A percentile compares a stretch with the other conserved stretches of the same genome.
Evolutionary conservation across 495 filamentous ascomycete genomes (phyloP).

Genomic region (Cudoniella acicularis): DNA sequence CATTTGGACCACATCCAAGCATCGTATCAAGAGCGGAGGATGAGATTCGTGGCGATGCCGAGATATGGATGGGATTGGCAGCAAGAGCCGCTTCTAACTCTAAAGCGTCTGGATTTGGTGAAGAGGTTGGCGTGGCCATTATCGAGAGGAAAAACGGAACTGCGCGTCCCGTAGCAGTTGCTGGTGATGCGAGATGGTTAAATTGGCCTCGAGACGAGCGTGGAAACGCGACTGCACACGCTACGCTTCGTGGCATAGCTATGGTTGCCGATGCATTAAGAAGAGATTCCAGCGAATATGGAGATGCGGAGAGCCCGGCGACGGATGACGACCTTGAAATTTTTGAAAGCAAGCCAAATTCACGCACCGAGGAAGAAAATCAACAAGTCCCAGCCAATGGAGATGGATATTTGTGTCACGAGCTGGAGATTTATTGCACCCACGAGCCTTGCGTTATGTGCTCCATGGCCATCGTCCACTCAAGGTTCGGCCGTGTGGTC

Average conservation of each 20-base stretch:
- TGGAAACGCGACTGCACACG: constrained; percentile 78
- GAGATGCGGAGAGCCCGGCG: background rate
- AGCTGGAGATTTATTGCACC: constrained; percentile 84
- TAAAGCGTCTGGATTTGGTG: constrained; percentile 54
- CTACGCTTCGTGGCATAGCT: constrained; percentile 80
- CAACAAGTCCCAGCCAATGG: constrained; percentile 16
- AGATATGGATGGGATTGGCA: constrained; percentile 67
- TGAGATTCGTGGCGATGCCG: constrained; percentile 52
- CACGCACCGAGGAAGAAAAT: background rate
- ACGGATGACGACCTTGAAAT: background rate
- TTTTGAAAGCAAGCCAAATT: background rate
- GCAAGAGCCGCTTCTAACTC: constrained; percentile 56
- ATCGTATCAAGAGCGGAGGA: constrained; percentile 51
- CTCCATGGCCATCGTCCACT: constrained; percentile 91
- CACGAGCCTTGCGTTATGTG: constrained; percentile 97
- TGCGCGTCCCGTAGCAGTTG: constrained; percentile 57
- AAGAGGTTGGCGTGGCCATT: constrained; percentile 76
- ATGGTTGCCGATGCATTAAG: constrained; percentile 70
- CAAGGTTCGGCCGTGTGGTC: constrained; percentile 77
- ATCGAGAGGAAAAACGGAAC: constrained; percentile 50
- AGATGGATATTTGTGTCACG: constrained; percentile 90
- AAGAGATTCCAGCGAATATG: background rate
- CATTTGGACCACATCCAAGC: constrained; percentile 68
- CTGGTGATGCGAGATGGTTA: constrained; percentile 71
- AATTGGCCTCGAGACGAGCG: constrained; percentile 22